Percentiles rank a stretch among this genome's conserved stretches.
Conservation (phyloP, 2,329 filamentous ascomycete species). For the Xylariaceae sp. region DNA sequence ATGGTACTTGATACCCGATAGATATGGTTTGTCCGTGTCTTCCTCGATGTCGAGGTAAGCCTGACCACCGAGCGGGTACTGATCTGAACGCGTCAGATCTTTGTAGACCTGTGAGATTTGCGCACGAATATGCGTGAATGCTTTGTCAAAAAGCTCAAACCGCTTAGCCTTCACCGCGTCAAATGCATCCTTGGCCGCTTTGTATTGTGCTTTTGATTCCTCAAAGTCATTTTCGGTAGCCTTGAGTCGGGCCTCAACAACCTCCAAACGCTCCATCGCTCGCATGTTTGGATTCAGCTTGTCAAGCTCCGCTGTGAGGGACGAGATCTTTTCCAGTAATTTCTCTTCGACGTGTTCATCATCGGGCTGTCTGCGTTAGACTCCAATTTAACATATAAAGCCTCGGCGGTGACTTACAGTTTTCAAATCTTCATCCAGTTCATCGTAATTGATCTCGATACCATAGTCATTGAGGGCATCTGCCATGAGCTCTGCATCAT, state of each 20-base stretch:
- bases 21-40: constrained; percentile 92
- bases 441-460: constrained; percentile 81
- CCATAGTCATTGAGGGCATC: constrained; percentile 81
- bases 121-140: constrained; percentile 90
- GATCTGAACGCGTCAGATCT: constrained; percentile 82
- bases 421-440: constrained; percentile 76
- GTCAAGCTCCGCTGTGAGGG: constrained; percentile 74
- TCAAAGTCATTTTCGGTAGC: constrained; percentile 87
- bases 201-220: constrained; percentile 69
- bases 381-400: constrained; percentile 29
- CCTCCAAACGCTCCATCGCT: constrained; percentile 84
- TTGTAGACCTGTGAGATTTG: constrained; percentile 94
- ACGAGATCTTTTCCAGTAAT: constrained; percentile 72
- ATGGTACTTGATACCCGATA: constrained; percentile 95
- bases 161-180: constrained; percentile 76
- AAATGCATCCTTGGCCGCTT: constrained; percentile 76
- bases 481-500: constrained; percentile 56
- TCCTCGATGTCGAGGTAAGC: constrained; percentile 87
- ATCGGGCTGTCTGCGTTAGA: constrained; percentile 49
- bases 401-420: constrained; percentile 50
- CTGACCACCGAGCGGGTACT: constrained; percentile 89
- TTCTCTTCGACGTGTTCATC: constrained; percentile 68
- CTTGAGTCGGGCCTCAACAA: constrained; percentile 76
- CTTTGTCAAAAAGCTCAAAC: constrained; percentile 89
- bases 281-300: constrained; percentile 97